Evolutionary conservation across 768 basidiomycete species (phyloP).

Genomic region (Suillus decipiens): DNA sequence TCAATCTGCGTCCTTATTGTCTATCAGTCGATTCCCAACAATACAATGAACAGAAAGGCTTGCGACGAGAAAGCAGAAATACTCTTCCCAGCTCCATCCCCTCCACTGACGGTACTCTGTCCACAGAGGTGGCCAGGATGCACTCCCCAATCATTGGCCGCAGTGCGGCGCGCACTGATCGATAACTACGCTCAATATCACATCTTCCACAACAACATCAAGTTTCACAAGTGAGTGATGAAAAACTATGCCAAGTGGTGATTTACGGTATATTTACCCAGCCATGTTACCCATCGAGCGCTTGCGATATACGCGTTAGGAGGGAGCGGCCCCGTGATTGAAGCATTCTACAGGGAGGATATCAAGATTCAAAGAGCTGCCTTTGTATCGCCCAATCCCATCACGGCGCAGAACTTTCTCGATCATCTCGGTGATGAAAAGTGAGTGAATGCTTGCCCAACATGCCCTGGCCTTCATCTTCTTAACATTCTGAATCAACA

Average conservation of each 20-base stretch:
- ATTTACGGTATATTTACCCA: slow-evolving; percentile 3
- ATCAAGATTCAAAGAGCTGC: slow-evolving; percentile 21
- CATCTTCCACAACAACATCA: slow-evolving; percentile 47
- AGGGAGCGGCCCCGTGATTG: slow-evolving; percentile 24
- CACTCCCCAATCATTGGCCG: slow-evolving; percentile 21
- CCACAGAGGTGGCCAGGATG: slow-evolving; percentile 33
- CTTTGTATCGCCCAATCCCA: slow-evolving; percentile 26
- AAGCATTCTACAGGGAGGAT: slow-evolving; percentile 29
- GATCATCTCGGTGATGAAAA: slow-evolving; percentile 29
- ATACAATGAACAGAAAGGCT: slow-evolving; percentile 2
- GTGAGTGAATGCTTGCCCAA: slow-evolving; percentile 15
- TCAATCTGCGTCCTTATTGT: background rate
- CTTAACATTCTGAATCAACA: slow-evolving; percentile 4
- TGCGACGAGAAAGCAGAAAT: slow-evolving; percentile 16
- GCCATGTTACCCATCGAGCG: slow-evolving; percentile 32
- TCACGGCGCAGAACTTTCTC: slow-evolving; percentile 26
- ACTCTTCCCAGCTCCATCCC: slow-evolving; percentile 28
- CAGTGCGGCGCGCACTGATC: slow-evolving; percentile 36
- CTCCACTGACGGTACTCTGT: slow-evolving; percentile 25
- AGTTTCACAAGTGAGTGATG: slow-evolving; percentile 52
- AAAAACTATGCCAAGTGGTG: background rate
- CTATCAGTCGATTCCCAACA: background rate
- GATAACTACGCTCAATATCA: slow-evolving; percentile 52
- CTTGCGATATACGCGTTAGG: slow-evolving; percentile 34
- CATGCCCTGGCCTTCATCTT: background rate